Base-by-base conservation (phyloP, 176 grass and related monocot genomes). In the Melocanna baccifera region DNA sequence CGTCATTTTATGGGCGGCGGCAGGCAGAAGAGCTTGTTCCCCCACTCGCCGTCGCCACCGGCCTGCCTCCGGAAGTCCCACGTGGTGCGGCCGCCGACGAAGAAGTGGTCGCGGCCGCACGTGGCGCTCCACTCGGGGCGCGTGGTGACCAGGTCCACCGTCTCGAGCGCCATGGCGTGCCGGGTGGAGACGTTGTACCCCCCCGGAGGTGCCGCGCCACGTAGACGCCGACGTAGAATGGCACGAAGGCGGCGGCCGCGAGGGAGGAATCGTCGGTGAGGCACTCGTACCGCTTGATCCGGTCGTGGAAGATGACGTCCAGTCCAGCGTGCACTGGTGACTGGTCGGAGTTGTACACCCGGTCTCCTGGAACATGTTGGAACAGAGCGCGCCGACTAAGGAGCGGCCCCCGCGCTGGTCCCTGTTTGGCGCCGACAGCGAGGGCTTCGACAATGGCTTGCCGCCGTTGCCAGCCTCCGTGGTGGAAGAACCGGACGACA, bases 231-330 rank as follows among this genome's bases (percentile, higher is more conserved):
- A 86, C 96, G 89, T 93, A 98, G 85, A 92, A 95, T 12, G 96
- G 91, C 57, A 98, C 89, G 62, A 89, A 98, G 34, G 95, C 40
- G 26, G 96, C 93, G 34, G 90, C 86, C 0, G 93, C 93, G 11
- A 83, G 71, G 9, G 91, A 89, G 1, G 96, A 82, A 28, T 98
- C 90, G 41, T 84, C 67, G 61, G 93, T 98, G 62, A 98, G 90
- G 87, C 96, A 98, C n/a, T 95, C 93, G 61, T 98, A 94, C 73
- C 86, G 89, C 42, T 75, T 90, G 63, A 98, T 89, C 58, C 96
- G 89, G 16, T 90, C 86, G 78, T 90, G 91, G 90, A 98, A 94
- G 77, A 95, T 88, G 79, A 98, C 67, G 77, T 95, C 96, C 8
- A 95, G 77, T 95, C 96, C 8, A 95, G 88, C 13, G 73, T 81